Evolutionary conservation across 2,329 filamentous ascomycete genomes (phyloP).

Genomic region (Clonostachys sp.): DNA sequence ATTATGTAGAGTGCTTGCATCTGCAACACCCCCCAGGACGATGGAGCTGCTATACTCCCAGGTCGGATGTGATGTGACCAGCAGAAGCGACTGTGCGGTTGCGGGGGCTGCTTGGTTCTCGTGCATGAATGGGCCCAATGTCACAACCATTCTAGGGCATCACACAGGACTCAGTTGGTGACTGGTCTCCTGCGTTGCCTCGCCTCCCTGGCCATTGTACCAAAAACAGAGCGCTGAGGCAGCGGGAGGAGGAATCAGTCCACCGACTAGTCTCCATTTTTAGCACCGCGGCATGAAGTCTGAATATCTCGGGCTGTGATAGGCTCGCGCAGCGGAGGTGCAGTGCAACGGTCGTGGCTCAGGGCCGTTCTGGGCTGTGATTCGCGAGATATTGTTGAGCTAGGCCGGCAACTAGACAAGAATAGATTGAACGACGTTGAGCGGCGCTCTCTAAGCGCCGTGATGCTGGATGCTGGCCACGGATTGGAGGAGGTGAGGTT

Average conservation of each 20-base stretch:
- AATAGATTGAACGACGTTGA: constrained; percentile 1
- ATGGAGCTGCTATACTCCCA: too few species aligned
- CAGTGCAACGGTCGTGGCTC: not conserved
- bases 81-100: not conserved
- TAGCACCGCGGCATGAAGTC: too few species aligned
- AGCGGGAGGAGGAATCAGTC: too few species aligned
- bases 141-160: constrained; percentile 1
- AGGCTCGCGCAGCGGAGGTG: not conserved
- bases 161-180: not conserved
- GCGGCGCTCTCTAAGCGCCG: constrained; percentile 1
- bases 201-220: too few species aligned
- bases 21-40: not conserved
- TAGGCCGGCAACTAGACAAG: not conserved
- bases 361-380: not conserved
- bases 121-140: constrained; percentile 1
- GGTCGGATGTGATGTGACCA: constrained; percentile 2
- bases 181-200: too few species aligned
- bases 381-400: not conserved
- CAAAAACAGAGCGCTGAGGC: too few species aligned
- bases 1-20: constrained; percentile 37
- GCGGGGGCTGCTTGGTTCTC: not conserved
- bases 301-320: too few species aligned
- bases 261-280: too few species aligned
- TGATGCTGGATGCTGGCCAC: not conserved
- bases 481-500: not conserved